Conservation (phyloP, 106 monocot genomes). For the Agapanthus africanus region DNA sequence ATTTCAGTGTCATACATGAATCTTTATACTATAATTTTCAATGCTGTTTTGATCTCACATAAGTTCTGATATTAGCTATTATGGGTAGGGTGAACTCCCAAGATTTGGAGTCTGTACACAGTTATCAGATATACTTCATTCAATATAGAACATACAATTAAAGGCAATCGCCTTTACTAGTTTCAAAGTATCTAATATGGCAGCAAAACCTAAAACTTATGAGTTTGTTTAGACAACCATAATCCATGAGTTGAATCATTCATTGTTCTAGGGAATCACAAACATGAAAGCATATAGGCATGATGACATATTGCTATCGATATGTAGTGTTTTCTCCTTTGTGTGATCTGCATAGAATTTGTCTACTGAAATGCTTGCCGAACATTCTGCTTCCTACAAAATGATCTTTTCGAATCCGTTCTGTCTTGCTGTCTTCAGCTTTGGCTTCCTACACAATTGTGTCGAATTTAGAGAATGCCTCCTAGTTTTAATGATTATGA, state of each 20-base stretch:
- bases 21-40: background rate
- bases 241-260: background rate
- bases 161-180: background rate
- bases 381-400: slow-evolving; percentile 3
- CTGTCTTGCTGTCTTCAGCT: background rate
- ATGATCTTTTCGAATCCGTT: background rate
- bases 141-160: background rate
- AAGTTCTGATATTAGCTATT: background rate
- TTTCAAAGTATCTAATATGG: background rate
- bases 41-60: background rate
- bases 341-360: background rate
- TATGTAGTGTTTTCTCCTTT: background rate
- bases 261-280: background rate
- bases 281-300: background rate
- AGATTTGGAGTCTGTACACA: no score
- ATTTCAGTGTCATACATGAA: background rate
- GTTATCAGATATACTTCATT: no score
- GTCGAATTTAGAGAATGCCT: no score
- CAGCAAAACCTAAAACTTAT: background rate
- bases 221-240: background rate
- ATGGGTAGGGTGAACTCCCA: background rate
- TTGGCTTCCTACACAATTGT: background rate
- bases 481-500: no score
- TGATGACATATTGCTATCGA: background rate
- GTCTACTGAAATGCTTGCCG: background rate